These are phyloP conservation scores for Croton laevigatus DNA, from an alignment of 441 rosid genomes.

Conservation along the genomic window DNA sequence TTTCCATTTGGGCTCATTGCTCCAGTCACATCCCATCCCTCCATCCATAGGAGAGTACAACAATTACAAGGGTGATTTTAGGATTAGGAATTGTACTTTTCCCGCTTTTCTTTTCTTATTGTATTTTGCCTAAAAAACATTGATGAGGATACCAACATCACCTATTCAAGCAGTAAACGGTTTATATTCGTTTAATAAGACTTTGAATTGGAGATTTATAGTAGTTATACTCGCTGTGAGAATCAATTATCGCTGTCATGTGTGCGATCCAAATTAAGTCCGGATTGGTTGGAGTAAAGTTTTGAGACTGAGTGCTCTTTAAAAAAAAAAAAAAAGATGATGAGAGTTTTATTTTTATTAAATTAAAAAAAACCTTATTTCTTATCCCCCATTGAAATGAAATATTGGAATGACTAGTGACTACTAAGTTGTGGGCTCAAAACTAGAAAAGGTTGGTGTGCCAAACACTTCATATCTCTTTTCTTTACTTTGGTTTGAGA, in stretches of 20 bases:
- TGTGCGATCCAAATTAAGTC: too few relatives aligned
- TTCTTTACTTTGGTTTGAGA: not conserved
- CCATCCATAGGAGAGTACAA: not conserved
- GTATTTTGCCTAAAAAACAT: too few relatives aligned
- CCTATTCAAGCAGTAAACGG: too few relatives aligned
- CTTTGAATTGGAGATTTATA: too few relatives aligned
- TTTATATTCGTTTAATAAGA: too few relatives aligned
- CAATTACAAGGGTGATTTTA: too few relatives aligned
- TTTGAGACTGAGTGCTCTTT: not conserved
- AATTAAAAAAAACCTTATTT: too few relatives aligned
- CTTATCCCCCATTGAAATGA: not conserved
- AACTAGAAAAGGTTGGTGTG: constrained; percentile 9
- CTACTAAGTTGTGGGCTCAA: constrained; percentile 20
- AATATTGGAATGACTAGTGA: not conserved
- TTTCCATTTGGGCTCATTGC: constrained; percentile 16
- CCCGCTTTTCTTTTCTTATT: not conserved
- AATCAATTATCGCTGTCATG: too few relatives aligned
- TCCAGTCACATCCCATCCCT: not conserved
- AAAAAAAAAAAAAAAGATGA: not conserved
- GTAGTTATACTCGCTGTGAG: too few relatives aligned
- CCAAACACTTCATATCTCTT: not conserved
- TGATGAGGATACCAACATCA: too few relatives aligned
- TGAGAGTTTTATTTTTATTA: not conserved
- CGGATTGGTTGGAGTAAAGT: too few relatives aligned
- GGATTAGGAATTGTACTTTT: constrained; percentile 2